A percentile compares a stretch with the other conserved stretches of the same genome.
Conservation (phyloP, 495 filamentous ascomycete species). For the Penicilliopsis zonata region DNA sequence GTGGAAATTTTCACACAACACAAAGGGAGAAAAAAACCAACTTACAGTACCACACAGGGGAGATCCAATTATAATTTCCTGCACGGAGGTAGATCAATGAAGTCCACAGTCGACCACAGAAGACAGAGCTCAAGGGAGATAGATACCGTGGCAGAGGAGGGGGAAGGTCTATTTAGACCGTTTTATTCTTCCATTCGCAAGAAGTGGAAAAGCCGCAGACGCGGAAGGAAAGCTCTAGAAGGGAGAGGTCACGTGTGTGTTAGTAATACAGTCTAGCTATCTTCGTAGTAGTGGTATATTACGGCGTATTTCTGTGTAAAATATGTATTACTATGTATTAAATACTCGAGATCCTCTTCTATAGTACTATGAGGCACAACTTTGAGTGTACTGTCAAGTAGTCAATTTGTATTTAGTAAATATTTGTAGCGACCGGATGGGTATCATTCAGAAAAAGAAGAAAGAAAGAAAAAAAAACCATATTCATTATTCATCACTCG, state of each 20-base stretch:
- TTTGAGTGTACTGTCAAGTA: not conserved
- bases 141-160: constrained; percentile 1
- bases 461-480: constrained; percentile 7
- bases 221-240: constrained; percentile 38
- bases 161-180: not conserved
- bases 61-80: constrained; percentile 7
- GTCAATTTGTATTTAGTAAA: no score
- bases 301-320: no score
- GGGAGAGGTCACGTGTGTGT: constrained; percentile 17
- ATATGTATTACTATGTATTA: no score
- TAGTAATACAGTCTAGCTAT: no score
- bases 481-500: constrained; percentile 15
- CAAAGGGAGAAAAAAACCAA: constrained; percentile 5
- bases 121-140: constrained; percentile 5
- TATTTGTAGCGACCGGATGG: no score
- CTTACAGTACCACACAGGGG: constrained; percentile 11
- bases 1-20: not conserved
- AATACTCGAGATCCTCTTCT: no score
- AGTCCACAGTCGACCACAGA: constrained; percentile 3
- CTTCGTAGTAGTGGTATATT: no score
- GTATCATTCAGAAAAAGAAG: constrained; percentile 1
- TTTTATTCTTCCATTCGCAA: no score
- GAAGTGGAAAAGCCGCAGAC: constrained; percentile 2
- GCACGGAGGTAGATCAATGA: constrained; percentile 13
- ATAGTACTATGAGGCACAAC: not conserved